Conservation (phyloP, 495 filamentous ascomycete genomes). For the Filosporella fistucella region DNA sequence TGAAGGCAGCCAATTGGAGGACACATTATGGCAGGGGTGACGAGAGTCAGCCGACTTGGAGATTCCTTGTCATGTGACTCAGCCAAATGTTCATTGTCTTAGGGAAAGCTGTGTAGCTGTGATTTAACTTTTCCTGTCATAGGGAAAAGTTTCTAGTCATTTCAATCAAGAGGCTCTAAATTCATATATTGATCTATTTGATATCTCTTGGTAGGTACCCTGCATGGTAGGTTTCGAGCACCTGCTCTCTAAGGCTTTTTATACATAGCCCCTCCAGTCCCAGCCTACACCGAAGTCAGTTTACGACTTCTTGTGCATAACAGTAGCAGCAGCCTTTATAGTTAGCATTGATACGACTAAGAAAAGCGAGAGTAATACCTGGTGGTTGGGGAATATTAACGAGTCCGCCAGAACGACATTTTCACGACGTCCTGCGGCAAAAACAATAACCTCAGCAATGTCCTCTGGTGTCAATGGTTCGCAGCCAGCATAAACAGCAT, state of each 20-base stretch:
- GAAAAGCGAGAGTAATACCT: conserved; percentile 48
- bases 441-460: conserved; percentile 92
- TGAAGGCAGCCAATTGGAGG: background rate
- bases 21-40: background rate
- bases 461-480: conserved; percentile 95
- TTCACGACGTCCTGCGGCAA: conserved; percentile 80
- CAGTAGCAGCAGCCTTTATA: conserved; percentile 34
- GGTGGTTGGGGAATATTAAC: conserved; percentile 86
- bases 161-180: background rate
- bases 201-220: background rate
- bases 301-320: conserved; percentile 47
- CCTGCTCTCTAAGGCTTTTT: conserved; percentile 24
- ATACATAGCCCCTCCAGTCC: conserved; percentile 32
- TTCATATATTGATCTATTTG: background rate
- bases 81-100: background rate
- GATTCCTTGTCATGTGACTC: too few relatives aligned
- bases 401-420: conserved; percentile 96
- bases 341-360: conserved; percentile 4
- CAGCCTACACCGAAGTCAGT: conserved; percentile 24
- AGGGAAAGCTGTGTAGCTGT: background rate
- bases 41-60: background rate
- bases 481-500: conserved; percentile 84
- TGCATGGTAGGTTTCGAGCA: background rate
- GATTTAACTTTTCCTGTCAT: background rate
- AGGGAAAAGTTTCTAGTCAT: background rate